Percentiles rank a stretch among this genome's conserved stretches.
Conservation (phyloP, 129 eudicot species). For the Lactuca saligna region DNA sequence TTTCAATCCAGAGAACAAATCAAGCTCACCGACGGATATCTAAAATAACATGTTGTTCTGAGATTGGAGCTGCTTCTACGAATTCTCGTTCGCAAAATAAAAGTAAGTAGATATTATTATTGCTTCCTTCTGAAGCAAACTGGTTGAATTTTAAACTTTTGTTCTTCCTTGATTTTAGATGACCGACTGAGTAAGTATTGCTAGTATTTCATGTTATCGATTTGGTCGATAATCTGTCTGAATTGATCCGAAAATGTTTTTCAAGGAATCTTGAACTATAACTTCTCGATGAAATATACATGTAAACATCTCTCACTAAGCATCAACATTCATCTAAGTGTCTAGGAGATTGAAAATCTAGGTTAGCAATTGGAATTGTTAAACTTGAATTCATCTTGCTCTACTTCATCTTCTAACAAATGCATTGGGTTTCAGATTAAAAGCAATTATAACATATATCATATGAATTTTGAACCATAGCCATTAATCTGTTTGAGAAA, state of each 20-base stretch:
- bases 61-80: neutral
- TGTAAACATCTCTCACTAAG: neutral
- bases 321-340: too few species aligned
- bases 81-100: constrained; percentile 24
- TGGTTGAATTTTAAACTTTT: constrained; percentile 3
- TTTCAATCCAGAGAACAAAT: neutral
- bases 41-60: constrained; percentile 2
- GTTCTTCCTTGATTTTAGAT: neutral
- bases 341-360: neutral
- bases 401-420: neutral
- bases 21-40: constrained; percentile 1
- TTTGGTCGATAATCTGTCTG: neutral
- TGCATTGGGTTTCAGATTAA: constrained; percentile 2
- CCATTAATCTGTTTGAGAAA: constrained; percentile 15
- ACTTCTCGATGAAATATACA: neutral
- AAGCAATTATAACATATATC: neutral
- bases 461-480: neutral
- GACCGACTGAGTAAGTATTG: neutral
- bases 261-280: constrained; percentile 6
- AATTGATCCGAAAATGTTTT: neutral
- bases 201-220: neutral
- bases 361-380: neutral
- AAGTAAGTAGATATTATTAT: constrained; percentile 18
- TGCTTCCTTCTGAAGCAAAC: neutral
- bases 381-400: neutral